phyloP scores from a whole-genome alignment of 805 yeast genomes.

The Wickerhamiella musiphila region DNA sequence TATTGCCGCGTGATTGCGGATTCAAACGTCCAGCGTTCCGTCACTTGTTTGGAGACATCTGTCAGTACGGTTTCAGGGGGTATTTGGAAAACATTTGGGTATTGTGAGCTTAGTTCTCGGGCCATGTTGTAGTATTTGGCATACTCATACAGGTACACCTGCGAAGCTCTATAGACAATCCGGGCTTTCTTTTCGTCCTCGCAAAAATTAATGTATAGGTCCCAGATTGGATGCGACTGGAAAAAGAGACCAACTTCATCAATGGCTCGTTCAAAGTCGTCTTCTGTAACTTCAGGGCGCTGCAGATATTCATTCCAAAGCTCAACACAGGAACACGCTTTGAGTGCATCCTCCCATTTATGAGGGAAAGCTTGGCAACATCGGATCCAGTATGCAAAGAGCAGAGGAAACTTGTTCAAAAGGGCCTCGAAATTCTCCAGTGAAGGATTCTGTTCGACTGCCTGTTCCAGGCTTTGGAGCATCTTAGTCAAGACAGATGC shows the following conservation, averaged over 20 bases:
- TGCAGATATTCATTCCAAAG: slow-evolving; percentile 20
- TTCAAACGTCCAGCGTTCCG: slow-evolving; percentile 61
- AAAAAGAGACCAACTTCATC: slow-evolving; percentile 48
- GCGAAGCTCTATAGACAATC: slow-evolving; percentile 18
- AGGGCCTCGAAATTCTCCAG: slow-evolving; percentile 13
- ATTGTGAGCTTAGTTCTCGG: slow-evolving; percentile 1
- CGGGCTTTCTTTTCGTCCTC: slow-evolving; percentile 26
- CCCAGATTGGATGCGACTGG: slow-evolving; percentile 72
- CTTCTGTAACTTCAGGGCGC: slow-evolving; percentile 18
- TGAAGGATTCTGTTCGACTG: not conserved
- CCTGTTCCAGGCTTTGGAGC: slow-evolving; percentile 1
- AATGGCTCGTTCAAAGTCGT: slow-evolving; percentile 31
- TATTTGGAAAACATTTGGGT: slow-evolving; percentile 2
- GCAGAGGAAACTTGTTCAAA: slow-evolving; percentile 22
- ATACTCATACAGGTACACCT: slow-evolving; percentile 70
- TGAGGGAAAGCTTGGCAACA: slow-evolving; percentile 17
- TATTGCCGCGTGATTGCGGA: slow-evolving; percentile 39
- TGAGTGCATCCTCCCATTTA: slow-evolving; percentile 10
- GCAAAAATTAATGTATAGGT: slow-evolving; percentile 46
- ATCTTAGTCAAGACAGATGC: not conserved
- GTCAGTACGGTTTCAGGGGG: slow-evolving; percentile 22
- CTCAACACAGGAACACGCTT: slow-evolving; percentile 21
- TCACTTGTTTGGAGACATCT: slow-evolving; percentile 34
- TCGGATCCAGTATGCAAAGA: slow-evolving; percentile 28
- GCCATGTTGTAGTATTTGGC: slow-evolving; percentile 48